A percentile compares a stretch with the other conserved stretches of the same genome.
Conservation (phyloP, 495 filamentous ascomycete genomes). For the Pyronema omphalodes region DNA sequence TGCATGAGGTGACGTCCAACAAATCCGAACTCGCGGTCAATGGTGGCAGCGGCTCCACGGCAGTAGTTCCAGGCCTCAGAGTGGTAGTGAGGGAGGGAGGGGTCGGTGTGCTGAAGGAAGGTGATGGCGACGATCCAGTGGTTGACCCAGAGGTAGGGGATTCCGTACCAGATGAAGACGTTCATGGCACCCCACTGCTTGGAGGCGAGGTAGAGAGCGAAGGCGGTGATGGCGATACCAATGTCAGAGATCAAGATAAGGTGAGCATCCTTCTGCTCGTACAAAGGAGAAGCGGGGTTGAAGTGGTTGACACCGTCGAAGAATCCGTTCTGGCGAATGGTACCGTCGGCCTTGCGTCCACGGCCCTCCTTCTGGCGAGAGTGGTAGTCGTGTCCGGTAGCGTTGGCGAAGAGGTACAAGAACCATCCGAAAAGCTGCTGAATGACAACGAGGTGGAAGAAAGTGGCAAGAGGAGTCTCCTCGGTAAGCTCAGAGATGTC, state of each 20-base stretch:
- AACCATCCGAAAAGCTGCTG: constrained; percentile 87
- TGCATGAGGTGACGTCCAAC: constrained; percentile 71
- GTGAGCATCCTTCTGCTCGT: constrained; percentile 71
- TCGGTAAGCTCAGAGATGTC: constrained; percentile 74
- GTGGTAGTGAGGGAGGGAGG: constrained; percentile 64
- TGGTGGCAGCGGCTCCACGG: constrained; percentile 67
- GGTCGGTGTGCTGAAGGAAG: constrained; percentile 80
- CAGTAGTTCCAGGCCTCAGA: constrained; percentile 62
- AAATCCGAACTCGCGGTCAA: constrained; percentile 79
- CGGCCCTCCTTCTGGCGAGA: constrained; percentile 67
- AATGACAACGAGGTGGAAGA: constrained; percentile 44
- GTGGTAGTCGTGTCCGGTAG: constrained; percentile 88
- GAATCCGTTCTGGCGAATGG: constrained; percentile 61
- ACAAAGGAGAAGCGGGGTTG: constrained; percentile 67
- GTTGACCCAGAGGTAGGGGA: constrained; percentile 96
- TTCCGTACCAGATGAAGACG: constrained; percentile 77
- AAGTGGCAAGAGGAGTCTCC: constrained; percentile 76
- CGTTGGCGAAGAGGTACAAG: constrained; percentile 67
- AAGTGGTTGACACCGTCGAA: constrained; percentile 84
- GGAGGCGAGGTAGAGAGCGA: constrained; percentile 39
- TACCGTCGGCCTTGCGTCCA: constrained; percentile 40
- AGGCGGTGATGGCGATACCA: constrained; percentile 42
- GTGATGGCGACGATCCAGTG: constrained; percentile 87
- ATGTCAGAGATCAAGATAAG: constrained; percentile 69
- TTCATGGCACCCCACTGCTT: constrained; percentile 67